Percentiles rank a stretch among this genome's conserved stretches.
Evolutionary conservation across 768 basidiomycete genomes (phyloP).

Genomic region (Krasilnikovozyma curviuscula): DNA sequence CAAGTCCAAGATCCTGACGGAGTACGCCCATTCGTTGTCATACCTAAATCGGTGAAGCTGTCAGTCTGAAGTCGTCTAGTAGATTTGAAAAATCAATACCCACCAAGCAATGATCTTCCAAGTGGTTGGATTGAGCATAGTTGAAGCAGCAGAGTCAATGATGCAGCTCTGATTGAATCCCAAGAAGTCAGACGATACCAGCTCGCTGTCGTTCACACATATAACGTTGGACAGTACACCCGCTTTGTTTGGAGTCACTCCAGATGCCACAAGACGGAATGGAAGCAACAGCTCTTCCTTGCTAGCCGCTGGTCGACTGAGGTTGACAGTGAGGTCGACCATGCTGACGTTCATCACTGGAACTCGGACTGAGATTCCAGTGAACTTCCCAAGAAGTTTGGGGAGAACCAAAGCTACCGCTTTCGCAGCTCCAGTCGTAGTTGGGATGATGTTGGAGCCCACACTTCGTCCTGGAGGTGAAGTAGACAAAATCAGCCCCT

Average conservation of each 20-base stretch:
- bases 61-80: too few relatives aligned
- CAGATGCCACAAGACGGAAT: slow-evolving; percentile 19
- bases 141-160: too few relatives aligned
- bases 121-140: too few relatives aligned
- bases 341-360: slow-evolving; percentile 27
- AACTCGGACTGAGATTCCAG: slow-evolving; percentile 26
- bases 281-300: slow-evolving; percentile 23
- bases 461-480: slow-evolving; percentile 20
- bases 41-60: too few relatives aligned
- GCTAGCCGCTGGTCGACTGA: slow-evolving; percentile 18
- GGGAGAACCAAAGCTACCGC: slow-evolving; percentile 27
- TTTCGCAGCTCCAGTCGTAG: slow-evolving; percentile 24
- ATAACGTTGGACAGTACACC: slow-evolving; percentile 18
- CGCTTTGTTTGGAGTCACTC: neutral
- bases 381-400: slow-evolving; percentile 26
- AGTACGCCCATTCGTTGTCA: too few relatives aligned
- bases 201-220: slow-evolving; percentile 24
- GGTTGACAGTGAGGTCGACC: slow-evolving; percentile 25
- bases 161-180: slow-evolving; percentile 19
- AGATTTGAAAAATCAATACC: too few relatives aligned
- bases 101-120: too few relatives aligned
- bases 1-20: too few relatives aligned
- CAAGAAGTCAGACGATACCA: slow-evolving; percentile 26
- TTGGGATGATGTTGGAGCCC: slow-evolving; percentile 25
- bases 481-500: too few relatives aligned